phyloP scores from a whole-genome alignment of 768 basidiomycete genomes.

The Pulveroboletus sp. region DNA sequence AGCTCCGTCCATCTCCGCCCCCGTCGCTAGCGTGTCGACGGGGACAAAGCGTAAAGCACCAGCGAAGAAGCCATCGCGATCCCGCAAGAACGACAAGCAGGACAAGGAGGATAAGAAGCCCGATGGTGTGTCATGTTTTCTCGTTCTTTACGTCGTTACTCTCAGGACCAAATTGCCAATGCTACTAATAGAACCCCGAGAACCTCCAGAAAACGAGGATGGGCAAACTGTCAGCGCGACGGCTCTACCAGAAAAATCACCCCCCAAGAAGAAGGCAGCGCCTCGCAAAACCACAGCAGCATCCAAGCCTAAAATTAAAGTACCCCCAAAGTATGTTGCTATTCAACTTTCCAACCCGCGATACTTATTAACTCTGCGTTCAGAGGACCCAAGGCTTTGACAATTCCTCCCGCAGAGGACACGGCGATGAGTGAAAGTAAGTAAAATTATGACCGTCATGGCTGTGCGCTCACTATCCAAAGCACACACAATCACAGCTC shows the following conservation, averaged over 20 bases:
- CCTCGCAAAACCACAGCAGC: conserved; percentile 41
- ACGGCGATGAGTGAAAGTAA: conserved; percentile 60
- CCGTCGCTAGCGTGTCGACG: conserved; percentile 30
- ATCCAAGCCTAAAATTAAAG: conserved; percentile 33
- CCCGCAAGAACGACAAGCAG: conserved; percentile 51
- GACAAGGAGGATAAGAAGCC: conserved; percentile 44
- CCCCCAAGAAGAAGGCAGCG: conserved; percentile 46
- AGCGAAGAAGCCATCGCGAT: conserved; percentile 45
- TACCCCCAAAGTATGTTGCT: conserved; percentile 28
- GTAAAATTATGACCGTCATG: no score
- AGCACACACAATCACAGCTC: conserved; percentile 67
- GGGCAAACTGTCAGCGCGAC: conserved; percentile 14
- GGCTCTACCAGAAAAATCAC: conserved; percentile 33
- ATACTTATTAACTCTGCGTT: conserved; percentile 11
- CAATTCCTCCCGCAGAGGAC: conserved; percentile 46
- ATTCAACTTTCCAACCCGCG: not conserved
- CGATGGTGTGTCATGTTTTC: conserved; percentile 36
- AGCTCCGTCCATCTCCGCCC: conserved; percentile 26
- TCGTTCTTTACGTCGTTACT: conserved; percentile 22
- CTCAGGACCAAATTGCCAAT: conserved; percentile 5
- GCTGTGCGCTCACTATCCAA: no score
- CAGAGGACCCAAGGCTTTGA: conserved; percentile 28
- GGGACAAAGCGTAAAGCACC: conserved; percentile 49
- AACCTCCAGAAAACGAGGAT: conserved; percentile 26
- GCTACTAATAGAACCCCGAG: conserved; percentile 26